These are phyloP conservation scores for Sungouiella thailandica DNA, from an alignment of 805 yeast species.

Conservation along the genomic window DNA sequence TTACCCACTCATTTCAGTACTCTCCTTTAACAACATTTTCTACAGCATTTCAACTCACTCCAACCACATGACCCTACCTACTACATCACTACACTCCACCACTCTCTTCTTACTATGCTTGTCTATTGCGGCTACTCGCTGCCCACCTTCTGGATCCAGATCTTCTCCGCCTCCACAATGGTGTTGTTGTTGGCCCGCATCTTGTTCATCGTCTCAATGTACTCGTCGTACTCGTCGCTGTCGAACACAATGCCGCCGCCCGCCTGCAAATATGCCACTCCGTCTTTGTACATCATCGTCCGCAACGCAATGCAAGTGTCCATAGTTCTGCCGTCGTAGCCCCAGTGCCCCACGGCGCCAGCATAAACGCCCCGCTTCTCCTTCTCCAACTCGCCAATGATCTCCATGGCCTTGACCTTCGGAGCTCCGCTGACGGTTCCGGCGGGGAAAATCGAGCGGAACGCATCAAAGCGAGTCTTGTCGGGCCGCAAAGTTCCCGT, in stretches of 20 bases:
- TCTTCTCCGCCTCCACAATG: constrained; percentile 84
- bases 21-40: no score
- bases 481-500: constrained; percentile 83
- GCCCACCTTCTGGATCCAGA: constrained; percentile 51
- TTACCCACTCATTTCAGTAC: no score
- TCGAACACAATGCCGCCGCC: constrained; percentile 98
- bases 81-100: no score
- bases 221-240: constrained; percentile 93
- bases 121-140: no score
- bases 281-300: constrained; percentile 93
- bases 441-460: constrained; percentile 97
- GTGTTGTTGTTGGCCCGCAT: constrained; percentile 91
- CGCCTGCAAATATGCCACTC: constrained; percentile 89
- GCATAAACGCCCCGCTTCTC: constrained; percentile 97
- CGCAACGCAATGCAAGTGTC: constrained; percentile 96
- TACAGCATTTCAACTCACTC: no score
- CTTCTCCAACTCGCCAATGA: constrained; percentile 81
- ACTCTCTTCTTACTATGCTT: no score
- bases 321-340: constrained; percentile 91
- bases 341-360: constrained; percentile 98
- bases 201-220: constrained; percentile 93
- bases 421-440: constrained; percentile 99
- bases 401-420: constrained; percentile 93
- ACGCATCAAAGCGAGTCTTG: constrained; percentile 91
- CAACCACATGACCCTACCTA: no score